These are phyloP conservation scores for Thamnidium elegans DNA, from an alignment of 192 early-diverging fungal species.

Conservation along the genomic window DNA sequence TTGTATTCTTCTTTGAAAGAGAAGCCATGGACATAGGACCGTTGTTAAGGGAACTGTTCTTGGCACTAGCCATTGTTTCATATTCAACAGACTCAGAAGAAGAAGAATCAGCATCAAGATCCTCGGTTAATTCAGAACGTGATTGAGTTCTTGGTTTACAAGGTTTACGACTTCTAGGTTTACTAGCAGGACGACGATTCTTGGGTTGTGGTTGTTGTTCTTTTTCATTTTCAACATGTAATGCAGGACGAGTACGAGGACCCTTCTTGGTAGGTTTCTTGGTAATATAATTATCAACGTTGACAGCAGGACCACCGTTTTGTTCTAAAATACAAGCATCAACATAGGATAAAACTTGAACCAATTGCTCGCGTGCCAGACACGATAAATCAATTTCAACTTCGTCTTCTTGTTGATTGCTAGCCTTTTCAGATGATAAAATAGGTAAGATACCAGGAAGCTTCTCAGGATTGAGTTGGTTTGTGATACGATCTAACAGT, in stretches of 20 bases:
- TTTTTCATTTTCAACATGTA: slow-evolving; percentile 1
- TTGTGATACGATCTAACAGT: slow-evolving; percentile 29
- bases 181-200: neutral
- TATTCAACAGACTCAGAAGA: slow-evolving; percentile 1
- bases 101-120: slow-evolving; percentile 3
- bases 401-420: slow-evolving; percentile 25
- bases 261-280: slow-evolving; percentile 10
- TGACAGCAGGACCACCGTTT: slow-evolving; percentile 28
- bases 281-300: slow-evolving; percentile 19
- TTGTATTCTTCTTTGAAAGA: slow-evolving; percentile 6
- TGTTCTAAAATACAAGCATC: slow-evolving; percentile 37
- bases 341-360: slow-evolving; percentile 33
- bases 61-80: neutral
- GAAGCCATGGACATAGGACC: slow-evolving; percentile 25
- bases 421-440: slow-evolving; percentile 21
- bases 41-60: neutral
- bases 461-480: slow-evolving; percentile 30
- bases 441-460: slow-evolving; percentile 35
- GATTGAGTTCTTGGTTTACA: slow-evolving; percentile 6
- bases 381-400: slow-evolving; percentile 37
- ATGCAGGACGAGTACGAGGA: slow-evolving; percentile 24
- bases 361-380: slow-evolving; percentile 31
- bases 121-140: slow-evolving; percentile 16
- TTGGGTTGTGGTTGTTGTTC: slow-evolving; percentile 1
- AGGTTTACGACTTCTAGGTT: slow-evolving; percentile 1